Conservation (phyloP, 2,329 filamentous ascomycete species). For the Ophiognomonia clavigignenti-juglandacearum region DNA sequence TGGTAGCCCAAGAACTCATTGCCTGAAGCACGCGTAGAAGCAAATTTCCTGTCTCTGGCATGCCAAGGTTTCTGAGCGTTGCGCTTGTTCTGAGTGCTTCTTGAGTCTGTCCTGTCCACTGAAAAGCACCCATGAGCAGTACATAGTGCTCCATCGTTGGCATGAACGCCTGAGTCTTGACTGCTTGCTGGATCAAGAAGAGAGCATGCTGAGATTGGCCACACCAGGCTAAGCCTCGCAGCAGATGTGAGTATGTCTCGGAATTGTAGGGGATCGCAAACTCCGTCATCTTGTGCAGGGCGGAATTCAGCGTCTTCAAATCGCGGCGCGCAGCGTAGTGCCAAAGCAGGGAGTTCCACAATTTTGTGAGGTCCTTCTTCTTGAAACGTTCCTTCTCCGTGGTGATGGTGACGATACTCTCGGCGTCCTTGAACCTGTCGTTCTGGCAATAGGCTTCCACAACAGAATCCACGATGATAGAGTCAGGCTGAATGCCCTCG, state of each 20-base stretch:
- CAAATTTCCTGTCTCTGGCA: constrained; percentile 37
- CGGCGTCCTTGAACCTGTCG: constrained; percentile 48
- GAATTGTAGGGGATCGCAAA: constrained; percentile 42
- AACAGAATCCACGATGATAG: constrained; percentile 58
- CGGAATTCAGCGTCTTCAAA: constrained; percentile 41
- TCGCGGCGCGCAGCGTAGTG: constrained; percentile 61
- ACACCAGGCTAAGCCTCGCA: constrained; percentile 43
- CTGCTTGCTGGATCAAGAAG: constrained; percentile 39
- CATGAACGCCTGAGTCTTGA: constrained; percentile 38
- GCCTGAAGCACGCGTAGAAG: constrained; percentile 39
- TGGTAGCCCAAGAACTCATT: constrained; percentile 21
- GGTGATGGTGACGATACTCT: constrained; percentile 53
- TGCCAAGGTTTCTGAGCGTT: constrained; percentile 37
- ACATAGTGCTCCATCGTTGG: constrained; percentile 45
- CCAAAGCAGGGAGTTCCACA: constrained; percentile 76
- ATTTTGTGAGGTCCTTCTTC: constrained; percentile 46
- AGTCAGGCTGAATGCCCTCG: constrained; percentile 43
- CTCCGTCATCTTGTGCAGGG: constrained; percentile 45
- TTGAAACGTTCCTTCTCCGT: constrained; percentile 42
- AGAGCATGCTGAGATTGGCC: constrained; percentile 46
- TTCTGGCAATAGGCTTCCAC: constrained; percentile 64
- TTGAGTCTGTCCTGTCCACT: constrained; percentile 38
- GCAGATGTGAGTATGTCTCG: constrained; percentile 45
- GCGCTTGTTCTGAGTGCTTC: constrained; percentile 36
- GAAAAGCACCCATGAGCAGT: constrained; percentile 48